These are phyloP conservation scores for Oidium heveae DNA, from an alignment of 2,329 filamentous ascomycete genomes.

Conservation along the genomic window DNA sequence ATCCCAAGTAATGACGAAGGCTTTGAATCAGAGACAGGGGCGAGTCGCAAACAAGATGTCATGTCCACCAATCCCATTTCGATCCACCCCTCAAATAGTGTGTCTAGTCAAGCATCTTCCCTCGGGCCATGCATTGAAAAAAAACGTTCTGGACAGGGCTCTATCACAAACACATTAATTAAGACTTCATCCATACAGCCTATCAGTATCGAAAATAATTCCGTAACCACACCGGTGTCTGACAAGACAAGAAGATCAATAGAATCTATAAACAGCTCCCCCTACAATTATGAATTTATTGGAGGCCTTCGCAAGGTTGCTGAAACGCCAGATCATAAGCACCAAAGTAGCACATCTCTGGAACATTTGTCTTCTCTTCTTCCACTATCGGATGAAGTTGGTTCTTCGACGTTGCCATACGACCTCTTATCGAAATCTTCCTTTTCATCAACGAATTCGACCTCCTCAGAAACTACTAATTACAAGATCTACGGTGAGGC, in stretches of 20 bases:
- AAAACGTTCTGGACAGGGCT: not conserved
- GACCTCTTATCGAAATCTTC: slow-evolving; percentile 13
- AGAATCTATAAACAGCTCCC: slow-evolving; percentile 12
- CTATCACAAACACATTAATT: not conserved
- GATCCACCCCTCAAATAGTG: not conserved
- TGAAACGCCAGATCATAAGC: slow-evolving; percentile 13
- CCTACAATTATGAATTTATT: slow-evolving; percentile 13
- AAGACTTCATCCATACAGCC: not conserved
- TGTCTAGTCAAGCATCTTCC: not conserved
- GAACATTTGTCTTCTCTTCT: slow-evolving; percentile 3
- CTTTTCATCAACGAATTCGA: slow-evolving; percentile 11
- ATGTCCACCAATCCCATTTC: slow-evolving; percentile 1
- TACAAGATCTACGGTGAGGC: slow-evolving; percentile 12
- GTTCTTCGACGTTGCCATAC: slow-evolving; percentile 10
- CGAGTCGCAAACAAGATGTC: not conserved
- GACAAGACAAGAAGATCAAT: slow-evolving; percentile 9
- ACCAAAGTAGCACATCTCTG: slow-evolving; percentile 5
- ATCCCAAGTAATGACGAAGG: not conserved
- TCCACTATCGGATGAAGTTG: not conserved
- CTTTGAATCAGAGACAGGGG: not conserved
- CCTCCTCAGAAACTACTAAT: slow-evolving; percentile 13
- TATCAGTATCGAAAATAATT: not conserved
- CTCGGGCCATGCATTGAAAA: not conserved
- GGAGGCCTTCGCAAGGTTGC: slow-evolving; percentile 15
- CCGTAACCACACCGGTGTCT: slow-evolving; percentile 7